Evolutionary conservation across 129 eudicot genomes (phyloP), one percentile per base, ranked within the genome.

Genomic region (Flaveria linearis): DNA sequence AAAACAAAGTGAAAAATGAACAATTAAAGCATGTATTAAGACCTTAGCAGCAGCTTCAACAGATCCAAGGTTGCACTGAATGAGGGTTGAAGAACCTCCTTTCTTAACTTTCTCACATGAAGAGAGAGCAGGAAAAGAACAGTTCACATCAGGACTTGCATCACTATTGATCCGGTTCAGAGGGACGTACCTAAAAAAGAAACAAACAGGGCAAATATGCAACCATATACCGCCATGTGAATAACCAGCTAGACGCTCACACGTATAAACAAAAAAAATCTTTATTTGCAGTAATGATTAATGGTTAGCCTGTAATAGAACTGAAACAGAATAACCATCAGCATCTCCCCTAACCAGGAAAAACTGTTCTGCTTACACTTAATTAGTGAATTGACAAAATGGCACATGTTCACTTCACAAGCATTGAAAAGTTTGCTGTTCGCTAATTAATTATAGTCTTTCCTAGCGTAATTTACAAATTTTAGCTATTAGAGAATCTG

Each of bases 11-110:
- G 33, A 25, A 45, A 67, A 46, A 25, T 47, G 18, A 41, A 62
- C 7, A 23, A 18, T 9, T 76, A 41, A 9, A 45, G 53, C 47
- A 67, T 58, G 49, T 22, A 72, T 42, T 79, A 75, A 73, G 20
- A 93, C 98, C 96, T 94, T 94, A 50, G 86, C 99, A 14, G 86
- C 96, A 82, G 96, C 89, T 76, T 82, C 90, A 43, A 78, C 74
- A 36, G 93, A 84, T 73, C 97, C 96, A 62, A 94, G 74, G 65
- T 84, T 84, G 82, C 97, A 89, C 63, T 74, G 78, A 64, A 94
- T 26, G 26, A 94, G 76, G 52, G 90, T 76, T 36, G 91, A 81
- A 2, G 88, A 82, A 66, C 86, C 85, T 68, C 74, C 79, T 82
- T 91, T 86, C 66, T 83, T 88, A 67, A 89, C 77, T 76, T 89